Conservation (phyloP, 2,329 filamentous ascomycete genomes). For the Chrysosphaeria jannelii region DNA sequence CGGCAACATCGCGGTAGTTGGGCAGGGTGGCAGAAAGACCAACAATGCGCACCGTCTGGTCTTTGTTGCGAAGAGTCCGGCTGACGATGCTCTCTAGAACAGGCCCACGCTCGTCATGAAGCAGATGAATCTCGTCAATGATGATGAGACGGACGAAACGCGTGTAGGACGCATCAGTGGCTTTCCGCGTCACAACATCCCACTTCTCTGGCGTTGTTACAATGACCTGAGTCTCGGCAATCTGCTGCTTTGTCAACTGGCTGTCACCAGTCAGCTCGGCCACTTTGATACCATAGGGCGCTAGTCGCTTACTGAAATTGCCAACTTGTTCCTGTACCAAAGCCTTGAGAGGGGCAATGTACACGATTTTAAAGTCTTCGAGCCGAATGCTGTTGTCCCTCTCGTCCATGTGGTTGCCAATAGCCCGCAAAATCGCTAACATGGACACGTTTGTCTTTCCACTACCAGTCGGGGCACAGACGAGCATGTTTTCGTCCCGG, state of each 20-base stretch:
- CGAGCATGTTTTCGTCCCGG: slow-evolving; percentile 88
- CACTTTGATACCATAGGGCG: slow-evolving; percentile 72
- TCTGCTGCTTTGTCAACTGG: slow-evolving; percentile 94
- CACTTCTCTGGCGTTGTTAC: slow-evolving; percentile 97
- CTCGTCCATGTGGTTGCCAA: slow-evolving; percentile 77
- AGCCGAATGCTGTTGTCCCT: slow-evolving; percentile 81
- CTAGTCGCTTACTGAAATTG: slow-evolving; percentile 77
- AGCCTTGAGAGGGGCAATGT: slow-evolving; percentile 86
- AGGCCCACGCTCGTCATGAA: slow-evolving; percentile 90
- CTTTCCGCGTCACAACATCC: slow-evolving; percentile 96
- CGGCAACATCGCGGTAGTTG: slow-evolving; percentile 88
- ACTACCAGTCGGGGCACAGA: slow-evolving; percentile 88
- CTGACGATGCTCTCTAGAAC: slow-evolving; percentile 93
- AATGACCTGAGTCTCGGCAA: slow-evolving; percentile 89
- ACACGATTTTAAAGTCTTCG: slow-evolving; percentile 94
- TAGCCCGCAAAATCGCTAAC: slow-evolving; percentile 83
- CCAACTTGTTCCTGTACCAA: slow-evolving; percentile 94
- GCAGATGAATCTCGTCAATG: slow-evolving; percentile 91
- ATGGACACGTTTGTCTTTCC: slow-evolving; percentile 98
- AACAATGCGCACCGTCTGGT: slow-evolving; percentile 79
- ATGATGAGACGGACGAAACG: slow-evolving; percentile 88
- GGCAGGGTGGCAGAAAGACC: slow-evolving; percentile 85
- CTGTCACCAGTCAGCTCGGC: slow-evolving; percentile 93
- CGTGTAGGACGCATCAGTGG: slow-evolving; percentile 86
- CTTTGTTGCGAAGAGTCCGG: slow-evolving; percentile 70